Evolutionary conservation across 495 filamentous ascomycete species (phyloP).

Genomic region (Hyaloscypha hepaticicola): DNA sequence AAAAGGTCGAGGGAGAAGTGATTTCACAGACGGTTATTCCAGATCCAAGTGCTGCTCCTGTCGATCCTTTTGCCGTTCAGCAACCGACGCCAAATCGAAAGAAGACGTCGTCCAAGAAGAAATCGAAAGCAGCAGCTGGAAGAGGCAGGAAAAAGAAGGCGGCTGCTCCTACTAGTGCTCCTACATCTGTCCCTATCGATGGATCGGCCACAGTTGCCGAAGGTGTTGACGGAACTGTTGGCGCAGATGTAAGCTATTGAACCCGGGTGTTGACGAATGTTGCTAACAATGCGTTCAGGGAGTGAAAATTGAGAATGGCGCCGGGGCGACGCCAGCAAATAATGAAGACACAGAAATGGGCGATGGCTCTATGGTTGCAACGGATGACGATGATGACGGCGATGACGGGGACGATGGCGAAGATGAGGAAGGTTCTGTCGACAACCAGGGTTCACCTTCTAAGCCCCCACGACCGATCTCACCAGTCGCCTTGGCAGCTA

Average conservation of each 20-base stretch:
- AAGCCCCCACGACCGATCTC: constrained; percentile 16
- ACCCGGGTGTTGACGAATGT: constrained; percentile 22
- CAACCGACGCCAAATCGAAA: constrained; percentile 51
- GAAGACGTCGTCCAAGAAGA: constrained; percentile 73
- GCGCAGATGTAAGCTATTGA: constrained; percentile 31
- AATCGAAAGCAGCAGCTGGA: constrained; percentile 65
- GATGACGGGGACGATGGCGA: constrained; percentile 57
- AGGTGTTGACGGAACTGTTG: constrained; percentile 40
- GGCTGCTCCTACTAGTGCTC: constrained; percentile 41
- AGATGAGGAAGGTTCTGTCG: constrained; percentile 45
- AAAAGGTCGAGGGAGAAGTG: constrained; percentile 78
- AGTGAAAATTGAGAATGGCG: constrained; percentile 30
- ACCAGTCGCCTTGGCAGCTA: constrained; percentile 4
- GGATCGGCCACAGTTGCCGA: constrained; percentile 35
- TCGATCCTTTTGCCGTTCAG: constrained; percentile 16
- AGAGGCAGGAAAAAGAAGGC: constrained; percentile 64
- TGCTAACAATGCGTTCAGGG: constrained; percentile 32
- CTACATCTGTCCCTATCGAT: constrained; percentile 12
- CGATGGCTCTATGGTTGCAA: constrained; percentile 45
- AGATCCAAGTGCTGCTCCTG: constrained; percentile 33
- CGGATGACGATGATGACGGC: constrained; percentile 53
- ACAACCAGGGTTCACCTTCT: constrained; percentile 37
- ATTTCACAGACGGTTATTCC: constrained; percentile 54
- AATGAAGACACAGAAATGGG: constrained; percentile 43
- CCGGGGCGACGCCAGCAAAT: constrained; percentile 24